These are phyloP conservation scores for Luzula sylvatica DNA, from an alignment of 176 grass and related monocot species.

Conservation along the genomic window DNA sequence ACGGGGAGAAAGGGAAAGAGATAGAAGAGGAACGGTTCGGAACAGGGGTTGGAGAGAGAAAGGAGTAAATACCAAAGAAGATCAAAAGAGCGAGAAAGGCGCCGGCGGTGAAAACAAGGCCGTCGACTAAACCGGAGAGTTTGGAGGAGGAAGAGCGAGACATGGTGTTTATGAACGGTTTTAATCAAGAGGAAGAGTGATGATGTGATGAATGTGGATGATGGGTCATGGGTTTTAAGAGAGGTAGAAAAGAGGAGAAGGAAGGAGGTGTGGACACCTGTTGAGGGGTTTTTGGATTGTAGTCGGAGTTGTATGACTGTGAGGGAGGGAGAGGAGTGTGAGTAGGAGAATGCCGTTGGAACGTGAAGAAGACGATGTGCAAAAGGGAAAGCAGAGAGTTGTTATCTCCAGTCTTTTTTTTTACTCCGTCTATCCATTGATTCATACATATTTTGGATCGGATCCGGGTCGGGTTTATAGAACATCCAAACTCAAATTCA, in stretches of 20 bases:
- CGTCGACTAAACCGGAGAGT: conserved; percentile 30
- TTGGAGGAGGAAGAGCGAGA: conserved; percentile 4
- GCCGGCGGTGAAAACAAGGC: conserved; percentile 48
- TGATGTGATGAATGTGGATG: not conserved
- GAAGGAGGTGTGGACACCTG: not conserved
- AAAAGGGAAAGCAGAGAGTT: not conserved
- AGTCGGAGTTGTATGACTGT: too few species aligned
- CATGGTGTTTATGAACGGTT: conserved; percentile 16
- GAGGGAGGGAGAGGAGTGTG: too few species aligned
- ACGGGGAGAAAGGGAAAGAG: not conserved
- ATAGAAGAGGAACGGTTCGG: conserved; percentile 16
- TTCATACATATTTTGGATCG: too few species aligned
- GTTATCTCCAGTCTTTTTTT: not conserved
- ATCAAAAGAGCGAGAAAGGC: conserved; percentile 30
- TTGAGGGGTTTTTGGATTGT: too few species aligned
- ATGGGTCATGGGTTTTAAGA: not conserved
- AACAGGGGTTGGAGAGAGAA: conserved; percentile 17
- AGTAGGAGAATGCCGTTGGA: not conserved
- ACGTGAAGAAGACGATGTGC: not conserved
- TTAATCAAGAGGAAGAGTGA: not conserved
- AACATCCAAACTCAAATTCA: too few species aligned
- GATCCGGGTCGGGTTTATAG: too few species aligned
- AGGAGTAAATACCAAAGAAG: conserved; percentile 33
- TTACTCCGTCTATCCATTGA: too few species aligned
- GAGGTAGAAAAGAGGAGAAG: not conserved